Evolutionary conservation across 2,329 filamentous ascomycete species (phyloP).

Genomic region (Aspergillus thermomutatus): DNA sequence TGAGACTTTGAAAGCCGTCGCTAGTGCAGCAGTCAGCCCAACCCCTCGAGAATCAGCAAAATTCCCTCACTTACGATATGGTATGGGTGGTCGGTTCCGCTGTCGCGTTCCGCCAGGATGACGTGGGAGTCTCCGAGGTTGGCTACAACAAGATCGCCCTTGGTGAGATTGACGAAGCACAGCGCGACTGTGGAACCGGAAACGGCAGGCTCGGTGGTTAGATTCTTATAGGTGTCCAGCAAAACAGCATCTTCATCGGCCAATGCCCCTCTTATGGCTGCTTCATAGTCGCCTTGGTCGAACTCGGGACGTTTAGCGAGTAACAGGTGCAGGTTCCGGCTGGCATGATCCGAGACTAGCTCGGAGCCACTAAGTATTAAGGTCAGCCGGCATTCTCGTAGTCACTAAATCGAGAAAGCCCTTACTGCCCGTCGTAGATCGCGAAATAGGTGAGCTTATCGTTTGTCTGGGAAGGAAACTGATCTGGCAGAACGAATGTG

Average conservation of each 20-base stretch:
- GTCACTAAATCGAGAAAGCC: background rate
- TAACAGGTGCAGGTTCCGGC: slow-evolving; percentile 23
- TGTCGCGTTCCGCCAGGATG: slow-evolving; percentile 30
- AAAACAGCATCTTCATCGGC: slow-evolving; percentile 28
- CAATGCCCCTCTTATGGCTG: slow-evolving; percentile 29
- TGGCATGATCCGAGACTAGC: slow-evolving; percentile 32
- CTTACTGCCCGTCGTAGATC: slow-evolving; percentile 37
- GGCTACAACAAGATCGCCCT: slow-evolving; percentile 29
- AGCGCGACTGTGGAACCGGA: slow-evolving; percentile 34
- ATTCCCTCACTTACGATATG: slow-evolving; percentile 16
- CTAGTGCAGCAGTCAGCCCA: slow-evolving; percentile 14
- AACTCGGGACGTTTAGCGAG: slow-evolving; percentile 30
- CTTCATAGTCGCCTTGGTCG: slow-evolving; percentile 25
- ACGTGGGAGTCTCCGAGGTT: slow-evolving; percentile 37
- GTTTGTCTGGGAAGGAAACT: slow-evolving; percentile 25
- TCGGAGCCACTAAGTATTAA: slow-evolving; percentile 24
- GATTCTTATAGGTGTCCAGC: slow-evolving; percentile 23
- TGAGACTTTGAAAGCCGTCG: slow-evolving; percentile 32
- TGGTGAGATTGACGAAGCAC: slow-evolving; percentile 30
- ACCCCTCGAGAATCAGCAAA: background rate
- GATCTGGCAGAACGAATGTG: slow-evolving; percentile 25
- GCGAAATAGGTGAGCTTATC: slow-evolving; percentile 32
- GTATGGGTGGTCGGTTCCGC: slow-evolving; percentile 23
- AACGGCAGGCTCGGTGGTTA: slow-evolving; percentile 24
- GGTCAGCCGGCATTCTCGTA: background rate